These are phyloP conservation scores for Barnettozyma sucrosica DNA, from an alignment of 805 yeast genomes.

Conservation along the genomic window DNA sequence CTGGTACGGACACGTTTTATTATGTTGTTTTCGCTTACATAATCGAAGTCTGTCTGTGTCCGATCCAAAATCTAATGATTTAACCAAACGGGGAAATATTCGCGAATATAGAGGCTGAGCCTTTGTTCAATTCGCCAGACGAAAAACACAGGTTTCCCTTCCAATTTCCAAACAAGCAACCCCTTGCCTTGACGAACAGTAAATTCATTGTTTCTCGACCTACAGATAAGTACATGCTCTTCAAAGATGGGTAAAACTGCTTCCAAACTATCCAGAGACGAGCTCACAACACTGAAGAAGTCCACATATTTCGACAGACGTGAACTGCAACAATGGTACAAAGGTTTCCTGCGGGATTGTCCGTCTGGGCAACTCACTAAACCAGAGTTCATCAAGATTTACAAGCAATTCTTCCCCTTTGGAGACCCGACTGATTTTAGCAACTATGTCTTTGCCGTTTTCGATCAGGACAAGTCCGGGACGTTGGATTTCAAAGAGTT, in stretches of 20 bases:
- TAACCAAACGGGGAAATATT: background rate
- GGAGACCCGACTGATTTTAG: constrained; percentile 95
- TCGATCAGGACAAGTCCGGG: constrained; percentile 77
- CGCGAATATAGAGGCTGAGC: background rate
- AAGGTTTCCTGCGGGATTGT: constrained; percentile 91
- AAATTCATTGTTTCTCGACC: too few species aligned
- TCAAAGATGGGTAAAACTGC: constrained; percentile 85
- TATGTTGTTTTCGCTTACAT: too few species aligned
- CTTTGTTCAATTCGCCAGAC: too few species aligned
- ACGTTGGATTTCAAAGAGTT: constrained; percentile 89
- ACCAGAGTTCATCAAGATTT: constrained; percentile 85
- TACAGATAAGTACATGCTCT: too few species aligned
- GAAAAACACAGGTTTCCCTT: too few species aligned
- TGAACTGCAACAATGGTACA: constrained; percentile 97
- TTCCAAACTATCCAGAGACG: constrained; percentile 87
- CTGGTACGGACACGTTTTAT: background rate
- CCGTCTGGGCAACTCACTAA: constrained; percentile 84
- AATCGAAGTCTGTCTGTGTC: too few species aligned
- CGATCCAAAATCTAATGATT: background rate
- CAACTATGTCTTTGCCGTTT: constrained; percentile 79
- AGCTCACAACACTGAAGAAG: constrained; percentile 70
- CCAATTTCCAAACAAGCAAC: too few species aligned
- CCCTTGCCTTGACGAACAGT: too few species aligned
- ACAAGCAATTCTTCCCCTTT: constrained; percentile 95
- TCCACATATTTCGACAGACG: constrained; percentile 89